phyloP scores from a whole-genome alignment of 441 rosid genomes.

The Arabidopsis hybrid region DNA sequence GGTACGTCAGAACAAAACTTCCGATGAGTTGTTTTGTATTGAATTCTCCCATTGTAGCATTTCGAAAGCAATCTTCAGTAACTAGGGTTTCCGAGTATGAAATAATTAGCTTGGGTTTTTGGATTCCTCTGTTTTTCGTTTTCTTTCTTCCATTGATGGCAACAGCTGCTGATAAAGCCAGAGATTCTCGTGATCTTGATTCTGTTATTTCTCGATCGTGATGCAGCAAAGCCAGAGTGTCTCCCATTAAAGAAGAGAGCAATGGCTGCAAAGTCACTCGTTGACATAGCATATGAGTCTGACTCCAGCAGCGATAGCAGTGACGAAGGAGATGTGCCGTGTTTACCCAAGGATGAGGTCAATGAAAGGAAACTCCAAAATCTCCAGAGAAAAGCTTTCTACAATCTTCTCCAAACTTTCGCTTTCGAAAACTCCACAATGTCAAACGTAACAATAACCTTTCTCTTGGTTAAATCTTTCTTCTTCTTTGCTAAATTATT shows the following conservation, averaged over 20 bases:
- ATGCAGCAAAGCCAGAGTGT: background rate
- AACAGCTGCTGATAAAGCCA: background rate
- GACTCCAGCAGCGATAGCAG: background rate
- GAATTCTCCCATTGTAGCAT: background rate
- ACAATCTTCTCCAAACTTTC: slow-evolving; percentile 29
- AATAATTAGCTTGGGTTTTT: background rate
- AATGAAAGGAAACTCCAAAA: background rate
- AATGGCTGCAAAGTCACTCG: slow-evolving; percentile 21
- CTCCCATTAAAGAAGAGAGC: slow-evolving; percentile 11
- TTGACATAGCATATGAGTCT: background rate
- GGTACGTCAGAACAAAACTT: slow-evolving; percentile 16
- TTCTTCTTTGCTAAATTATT: background rate
- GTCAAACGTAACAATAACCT: slow-evolving; percentile 21
- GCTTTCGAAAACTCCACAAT: background rate
- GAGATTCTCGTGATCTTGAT: slow-evolving; percentile 21
- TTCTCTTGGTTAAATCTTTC: background rate
- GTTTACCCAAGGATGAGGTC: background rate
- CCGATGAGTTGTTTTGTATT: background rate
- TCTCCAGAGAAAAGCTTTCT: background rate
- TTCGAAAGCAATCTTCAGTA: slow-evolving; percentile 5
- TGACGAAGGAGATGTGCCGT: background rate
- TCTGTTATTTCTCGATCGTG: background rate
- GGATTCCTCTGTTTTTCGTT: slow-evolving; percentile 10
- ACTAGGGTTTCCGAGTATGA: slow-evolving; percentile 20
- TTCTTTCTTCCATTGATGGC: slow-evolving; percentile 4